Percentiles rank a stretch among this genome's conserved stretches.
phyloP scores from a whole-genome alignment of 2,329 filamentous ascomycete species.

The Ceratocystis variospora region DNA sequence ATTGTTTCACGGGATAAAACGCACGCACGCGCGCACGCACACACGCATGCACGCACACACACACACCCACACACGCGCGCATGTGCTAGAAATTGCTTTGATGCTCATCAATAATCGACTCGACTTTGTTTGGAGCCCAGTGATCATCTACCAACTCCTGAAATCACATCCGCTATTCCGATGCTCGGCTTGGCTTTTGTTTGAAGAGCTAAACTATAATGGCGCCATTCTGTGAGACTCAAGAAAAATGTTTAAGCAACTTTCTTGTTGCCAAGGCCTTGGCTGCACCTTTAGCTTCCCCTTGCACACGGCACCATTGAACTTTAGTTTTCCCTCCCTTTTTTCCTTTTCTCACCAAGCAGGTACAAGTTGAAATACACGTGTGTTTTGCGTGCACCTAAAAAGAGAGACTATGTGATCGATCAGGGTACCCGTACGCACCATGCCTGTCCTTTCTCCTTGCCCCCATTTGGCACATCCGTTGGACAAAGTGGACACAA shows the following conservation, averaged over 20 bases:
- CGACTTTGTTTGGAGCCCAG: too few species aligned
- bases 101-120: too few species aligned
- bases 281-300: background rate
- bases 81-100: background rate
- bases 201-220: background rate
- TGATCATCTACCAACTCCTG: background rate
- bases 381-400: background rate
- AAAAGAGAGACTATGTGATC: background rate
- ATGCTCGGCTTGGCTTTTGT: background rate
- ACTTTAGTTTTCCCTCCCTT: background rate
- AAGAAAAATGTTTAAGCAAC: background rate
- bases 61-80: background rate
- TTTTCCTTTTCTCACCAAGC: background rate
- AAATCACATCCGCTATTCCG: background rate
- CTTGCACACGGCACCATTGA: background rate
- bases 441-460: background rate
- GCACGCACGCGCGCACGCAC: background rate
- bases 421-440: background rate
- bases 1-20: conserved; percentile 1
- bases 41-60: background rate
- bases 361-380: background rate
- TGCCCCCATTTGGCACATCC: background rate
- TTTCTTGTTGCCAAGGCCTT: background rate
- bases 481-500: background rate
- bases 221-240: background rate